These are phyloP conservation scores for Globisporangium barbulae DNA, from an alignment of 352 stramenopile genomes.

Conservation along the genomic window DNA sequence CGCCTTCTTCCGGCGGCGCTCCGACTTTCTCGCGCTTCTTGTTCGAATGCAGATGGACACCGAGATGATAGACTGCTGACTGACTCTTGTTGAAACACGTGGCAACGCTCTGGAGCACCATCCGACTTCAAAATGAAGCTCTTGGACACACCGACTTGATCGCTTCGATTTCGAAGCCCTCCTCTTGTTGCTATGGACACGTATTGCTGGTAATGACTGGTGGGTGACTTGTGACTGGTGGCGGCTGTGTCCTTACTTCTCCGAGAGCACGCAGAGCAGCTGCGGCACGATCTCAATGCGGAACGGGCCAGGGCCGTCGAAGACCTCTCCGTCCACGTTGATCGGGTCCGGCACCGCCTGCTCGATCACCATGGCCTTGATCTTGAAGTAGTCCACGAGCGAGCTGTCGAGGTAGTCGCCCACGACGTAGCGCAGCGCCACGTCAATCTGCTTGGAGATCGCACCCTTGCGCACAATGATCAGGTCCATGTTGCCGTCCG, in stretches of 20 bases:
- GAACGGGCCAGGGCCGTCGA: slow-evolving; percentile 54
- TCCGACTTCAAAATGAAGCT: background rate
- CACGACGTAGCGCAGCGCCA: slow-evolving; percentile 48
- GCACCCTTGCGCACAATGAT: slow-evolving; percentile 67
- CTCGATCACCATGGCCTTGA: slow-evolving; percentile 77
- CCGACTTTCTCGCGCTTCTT: background rate
- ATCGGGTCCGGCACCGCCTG: slow-evolving; percentile 53
- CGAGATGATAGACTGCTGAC: background rate
- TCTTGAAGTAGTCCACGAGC: slow-evolving; percentile 70
- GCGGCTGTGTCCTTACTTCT: slow-evolving; percentile 45
- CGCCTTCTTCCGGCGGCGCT: background rate
- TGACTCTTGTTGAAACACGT: background rate
- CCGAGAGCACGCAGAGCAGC: slow-evolving; percentile 66
- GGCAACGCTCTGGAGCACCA: background rate
- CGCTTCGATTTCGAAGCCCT: slow-evolving; percentile 1
- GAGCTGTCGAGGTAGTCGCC: slow-evolving; percentile 56
- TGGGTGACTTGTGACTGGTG: background rate
- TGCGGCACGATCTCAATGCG: slow-evolving; percentile 73
- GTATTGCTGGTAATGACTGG: background rate
- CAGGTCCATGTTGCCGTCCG: slow-evolving; percentile 76
- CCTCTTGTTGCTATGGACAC: background rate
- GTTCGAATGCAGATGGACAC: background rate
- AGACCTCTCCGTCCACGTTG: slow-evolving; percentile 79
- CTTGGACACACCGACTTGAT: background rate
- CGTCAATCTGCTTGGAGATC: slow-evolving; percentile 37